A percentile compares a stretch with the other conserved stretches of the same genome.
phyloP scores from a whole-genome alignment of 169 alveolate genomes.

The Theileria annulata region DNA sequence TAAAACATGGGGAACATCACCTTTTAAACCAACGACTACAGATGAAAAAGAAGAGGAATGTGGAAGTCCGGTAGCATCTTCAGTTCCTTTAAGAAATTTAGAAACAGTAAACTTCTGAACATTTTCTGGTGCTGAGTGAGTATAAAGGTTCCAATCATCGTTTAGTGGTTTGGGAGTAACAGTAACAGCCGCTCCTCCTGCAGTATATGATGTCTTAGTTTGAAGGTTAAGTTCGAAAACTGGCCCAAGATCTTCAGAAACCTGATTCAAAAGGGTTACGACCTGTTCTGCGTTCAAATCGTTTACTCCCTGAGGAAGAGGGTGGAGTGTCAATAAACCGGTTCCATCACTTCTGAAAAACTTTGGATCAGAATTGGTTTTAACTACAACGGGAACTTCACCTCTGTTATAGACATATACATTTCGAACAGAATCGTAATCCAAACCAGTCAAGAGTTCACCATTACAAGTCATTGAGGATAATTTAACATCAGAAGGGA shows the following conservation, averaged over 20 bases:
- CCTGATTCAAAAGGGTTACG: neutral
- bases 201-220: neutral
- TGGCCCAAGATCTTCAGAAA: neutral
- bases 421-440: neutral
- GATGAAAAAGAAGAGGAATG: neutral
- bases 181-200: neutral
- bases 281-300: constrained; percentile 2
- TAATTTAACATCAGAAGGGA: neutral
- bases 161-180: neutral
- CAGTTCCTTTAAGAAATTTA: neutral
- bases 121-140: neutral
- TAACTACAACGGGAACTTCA: neutral
- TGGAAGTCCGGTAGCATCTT: neutral
- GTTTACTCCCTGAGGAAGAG: neutral
- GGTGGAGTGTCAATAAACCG: neutral
- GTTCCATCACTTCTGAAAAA: neutral
- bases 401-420: constrained; percentile 6
- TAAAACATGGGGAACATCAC: neutral
- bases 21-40: neutral
- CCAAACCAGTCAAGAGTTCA: constrained; percentile 2
- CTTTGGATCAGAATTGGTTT: constrained; percentile 9
- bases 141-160: neutral
- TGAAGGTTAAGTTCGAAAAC: constrained; percentile 5
- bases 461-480: neutral
- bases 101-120: neutral